Evolutionary conservation across 352 stramenopile species (phyloP).

Genomic region (Phytophthora tentaculata): DNA sequence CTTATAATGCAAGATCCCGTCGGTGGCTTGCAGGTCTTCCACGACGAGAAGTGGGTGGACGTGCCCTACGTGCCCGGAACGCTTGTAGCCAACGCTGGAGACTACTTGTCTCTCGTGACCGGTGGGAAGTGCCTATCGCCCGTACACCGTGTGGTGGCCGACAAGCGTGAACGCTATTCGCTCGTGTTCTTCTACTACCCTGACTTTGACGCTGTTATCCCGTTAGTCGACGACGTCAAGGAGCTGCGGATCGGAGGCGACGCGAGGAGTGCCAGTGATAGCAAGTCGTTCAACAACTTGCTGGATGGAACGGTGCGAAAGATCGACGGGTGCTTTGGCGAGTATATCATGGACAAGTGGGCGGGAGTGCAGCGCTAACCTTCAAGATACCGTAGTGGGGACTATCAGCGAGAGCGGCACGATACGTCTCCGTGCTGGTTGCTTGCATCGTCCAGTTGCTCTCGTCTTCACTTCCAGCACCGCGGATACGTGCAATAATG

Average conservation of each 20-base stretch:
- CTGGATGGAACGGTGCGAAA: slow-evolving; percentile 70
- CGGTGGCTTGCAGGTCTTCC: slow-evolving; percentile 74
- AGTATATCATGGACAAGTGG: slow-evolving; percentile 89
- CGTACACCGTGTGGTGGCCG: slow-evolving; percentile 75
- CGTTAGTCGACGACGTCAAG: slow-evolving; percentile 33
- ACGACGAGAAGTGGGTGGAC: slow-evolving; percentile 74
- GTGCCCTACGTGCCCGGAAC: slow-evolving; percentile 77
- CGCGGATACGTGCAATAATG: too few relatives aligned
- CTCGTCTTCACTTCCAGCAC: too few relatives aligned
- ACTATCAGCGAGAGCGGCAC: too few relatives aligned
- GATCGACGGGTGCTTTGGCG: slow-evolving; percentile 65
- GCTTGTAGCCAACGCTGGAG: slow-evolving; percentile 79
- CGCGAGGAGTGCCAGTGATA: slow-evolving; percentile 28
- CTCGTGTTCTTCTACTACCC: slow-evolving; percentile 90
- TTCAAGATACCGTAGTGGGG: not conserved
- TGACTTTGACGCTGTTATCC: slow-evolving; percentile 78
- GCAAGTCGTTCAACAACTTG: slow-evolving; percentile 73
- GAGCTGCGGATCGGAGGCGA: slow-evolving; percentile 55
- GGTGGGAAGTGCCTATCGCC: slow-evolving; percentile 68
- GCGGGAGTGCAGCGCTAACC: slow-evolving; percentile 67
- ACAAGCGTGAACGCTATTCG: slow-evolving; percentile 79
- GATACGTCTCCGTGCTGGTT: too few relatives aligned
- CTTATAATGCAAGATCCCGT: slow-evolving; percentile 83
- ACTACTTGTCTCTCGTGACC: slow-evolving; percentile 84
- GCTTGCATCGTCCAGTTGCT: too few relatives aligned